A percentile compares a stretch with the other conserved stretches of the same genome.
phyloP scores from a whole-genome alignment of 2,329 filamentous ascomycete genomes.

The Ophiocordyceps camponoti-rufipedis region DNA sequence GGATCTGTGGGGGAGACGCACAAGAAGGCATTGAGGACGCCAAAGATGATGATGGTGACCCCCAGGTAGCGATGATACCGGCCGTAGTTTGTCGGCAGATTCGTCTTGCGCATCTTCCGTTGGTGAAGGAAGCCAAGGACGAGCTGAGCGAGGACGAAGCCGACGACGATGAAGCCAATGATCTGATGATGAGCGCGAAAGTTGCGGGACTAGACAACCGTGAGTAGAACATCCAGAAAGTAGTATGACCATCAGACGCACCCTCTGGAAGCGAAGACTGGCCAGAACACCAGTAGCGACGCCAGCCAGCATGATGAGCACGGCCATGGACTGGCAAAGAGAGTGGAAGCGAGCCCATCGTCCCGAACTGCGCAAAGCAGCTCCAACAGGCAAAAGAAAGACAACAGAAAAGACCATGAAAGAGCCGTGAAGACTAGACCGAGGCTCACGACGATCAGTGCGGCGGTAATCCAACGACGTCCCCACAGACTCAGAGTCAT shows the following conservation, averaged over 20 bases:
- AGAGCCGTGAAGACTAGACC: conserved; percentile 24
- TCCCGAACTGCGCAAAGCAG: conserved; percentile 31
- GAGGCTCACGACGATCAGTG: conserved; percentile 17
- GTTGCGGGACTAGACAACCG: conserved; percentile 23
- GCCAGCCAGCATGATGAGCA: conserved; percentile 29
- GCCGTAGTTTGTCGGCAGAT: conserved; percentile 28
- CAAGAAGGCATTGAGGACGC: conserved; percentile 38
- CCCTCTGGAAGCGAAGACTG: conserved; percentile 35
- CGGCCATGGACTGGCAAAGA: conserved; percentile 29
- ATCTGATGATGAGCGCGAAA: conserved; percentile 39
- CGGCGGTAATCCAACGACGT: conserved; percentile 13
- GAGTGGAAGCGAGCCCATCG: conserved; percentile 36
- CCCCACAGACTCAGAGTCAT: conserved; percentile 15
- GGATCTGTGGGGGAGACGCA: conserved; percentile 13
- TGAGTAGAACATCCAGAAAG: too few species aligned
- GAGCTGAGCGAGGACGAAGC: conserved; percentile 33
- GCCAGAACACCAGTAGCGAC: conserved; percentile 32
- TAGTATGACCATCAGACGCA: conserved; percentile 15
- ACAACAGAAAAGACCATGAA: conserved; percentile 39
- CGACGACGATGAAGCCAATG: conserved; percentile 35
- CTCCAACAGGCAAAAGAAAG: conserved; percentile 35
- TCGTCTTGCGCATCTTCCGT: conserved; percentile 29
- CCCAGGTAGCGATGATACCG: conserved; percentile 40
- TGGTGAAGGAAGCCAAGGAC: conserved; percentile 37
- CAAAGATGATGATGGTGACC: conserved; percentile 31